A percentile compares a stretch with the other conserved stretches of the same genome.
phyloP scores from a whole-genome alignment of 169 alveolate species.

The Toxoplasma gondii region DNA sequence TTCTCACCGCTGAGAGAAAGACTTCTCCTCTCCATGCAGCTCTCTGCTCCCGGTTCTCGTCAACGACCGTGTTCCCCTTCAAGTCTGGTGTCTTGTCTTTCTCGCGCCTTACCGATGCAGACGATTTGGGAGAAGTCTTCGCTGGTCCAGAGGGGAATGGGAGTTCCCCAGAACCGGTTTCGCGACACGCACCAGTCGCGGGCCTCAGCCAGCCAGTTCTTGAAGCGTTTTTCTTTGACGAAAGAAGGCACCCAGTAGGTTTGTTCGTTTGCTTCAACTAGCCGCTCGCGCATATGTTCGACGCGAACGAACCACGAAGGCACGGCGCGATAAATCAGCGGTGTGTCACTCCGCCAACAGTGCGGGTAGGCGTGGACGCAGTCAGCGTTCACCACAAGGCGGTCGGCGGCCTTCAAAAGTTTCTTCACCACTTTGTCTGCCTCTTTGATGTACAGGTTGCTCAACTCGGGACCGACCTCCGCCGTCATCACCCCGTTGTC shows the following conservation, averaged over 20 bases:
- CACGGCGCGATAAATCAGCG: constrained; percentile 97
- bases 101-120: constrained; percentile 90
- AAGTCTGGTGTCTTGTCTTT: too few relatives aligned
- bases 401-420: constrained; percentile 82
- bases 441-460: constrained; percentile 91
- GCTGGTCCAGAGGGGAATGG: constrained; percentile 97
- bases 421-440: constrained; percentile 94
- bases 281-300: constrained; percentile 90
- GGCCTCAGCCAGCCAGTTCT: constrained; percentile 99
- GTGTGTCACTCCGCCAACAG: constrained; percentile 99
- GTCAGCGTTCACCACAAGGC: constrained; percentile 85
- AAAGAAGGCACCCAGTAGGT: constrained; percentile 96
- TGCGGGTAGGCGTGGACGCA: constrained; percentile 95
- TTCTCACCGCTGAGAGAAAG: too few relatives aligned
- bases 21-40: too few relatives aligned
- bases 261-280: constrained; percentile 88
- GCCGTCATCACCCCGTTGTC: constrained; percentile 54
- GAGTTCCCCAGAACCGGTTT: constrained; percentile 99
- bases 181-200: constrained; percentile 99
- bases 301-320: constrained; percentile 99
- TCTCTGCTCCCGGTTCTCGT: too few relatives aligned
- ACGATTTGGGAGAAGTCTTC: constrained; percentile 94
- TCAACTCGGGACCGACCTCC: constrained; percentile 79
- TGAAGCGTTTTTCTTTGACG: constrained; percentile 97
- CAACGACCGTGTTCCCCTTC: too few relatives aligned